Base-by-base conservation (phyloP, 2,329 filamentous ascomycete species). In the Ploettnerulaceae sp. region DNA sequence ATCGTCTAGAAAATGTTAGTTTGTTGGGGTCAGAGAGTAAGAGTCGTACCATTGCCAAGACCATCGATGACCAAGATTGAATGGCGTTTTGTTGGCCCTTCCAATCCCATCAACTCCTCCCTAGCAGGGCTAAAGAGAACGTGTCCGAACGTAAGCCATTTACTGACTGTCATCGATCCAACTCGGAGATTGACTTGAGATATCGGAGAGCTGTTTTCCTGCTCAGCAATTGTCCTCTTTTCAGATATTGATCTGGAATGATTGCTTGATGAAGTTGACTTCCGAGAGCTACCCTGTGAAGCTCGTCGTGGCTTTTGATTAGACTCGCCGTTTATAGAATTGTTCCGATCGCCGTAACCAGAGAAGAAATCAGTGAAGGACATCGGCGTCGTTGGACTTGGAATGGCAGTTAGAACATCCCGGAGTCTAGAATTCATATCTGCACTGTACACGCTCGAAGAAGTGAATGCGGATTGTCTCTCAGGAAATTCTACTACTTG, bases 71-170 rank as follows among this genome's bases (percentile, higher is more conserved):
- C 83, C 3, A 93, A 73, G 20, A 93, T 79, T 0, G 78, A 81
- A 47, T 71, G 83, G 45, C 68, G 77, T 69, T 74, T 84, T 11
- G 64, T 48, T 22, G 50, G 69, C 42, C 66, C 69, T 0, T 35
- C 31, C 26, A 74, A 68, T 14, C 77, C 69, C 29, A 77, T 67
- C 17, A 90, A 73, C 55, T 88, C 82, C 35, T 87, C 82, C 20
- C 87, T 79, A 4, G 85, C 80, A 8, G 88, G 86, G 56, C 85
- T 89, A 68, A 93, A 90, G 3, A 93, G 71, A 0, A 91, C 85
- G 56, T 89, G 83, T 1, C 87, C 87, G 62, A 91, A 91, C 0
- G 84, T 88, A 18, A 93, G 76, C 87, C 86, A 93, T 61, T 90
- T 90, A 72, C 84, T 89, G 18, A 89, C 87, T 50, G 87, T 89